A percentile compares a stretch with the other conserved stretches of the same genome.
Evolutionary conservation across 441 rosid genomes (phyloP).

Genomic region (Bruguiera hainesii): DNA sequence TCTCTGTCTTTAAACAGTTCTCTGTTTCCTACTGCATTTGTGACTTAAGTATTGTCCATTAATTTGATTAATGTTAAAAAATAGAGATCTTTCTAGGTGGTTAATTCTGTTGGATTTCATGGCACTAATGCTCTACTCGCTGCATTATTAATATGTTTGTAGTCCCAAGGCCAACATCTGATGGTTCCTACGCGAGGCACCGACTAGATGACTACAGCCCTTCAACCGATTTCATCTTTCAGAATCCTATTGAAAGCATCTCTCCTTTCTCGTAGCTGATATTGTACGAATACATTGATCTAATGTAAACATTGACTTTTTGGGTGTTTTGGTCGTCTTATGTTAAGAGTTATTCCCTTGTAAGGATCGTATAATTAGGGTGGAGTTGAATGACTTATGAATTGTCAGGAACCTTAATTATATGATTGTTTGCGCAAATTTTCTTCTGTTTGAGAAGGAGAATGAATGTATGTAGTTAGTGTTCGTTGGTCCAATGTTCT

Average conservation of each 20-base stretch:
- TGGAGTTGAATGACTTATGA: slow-evolving; percentile 8
- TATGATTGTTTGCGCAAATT: background rate
- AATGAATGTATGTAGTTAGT: no score
- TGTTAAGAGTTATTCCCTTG: slow-evolving; percentile 12
- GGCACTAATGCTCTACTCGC: slow-evolving; percentile 15
- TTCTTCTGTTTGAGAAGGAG: background rate
- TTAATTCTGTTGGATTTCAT: background rate
- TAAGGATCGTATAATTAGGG: slow-evolving; percentile 22
- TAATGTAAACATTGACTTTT: slow-evolving; percentile 10
- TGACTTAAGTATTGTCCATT: no score
- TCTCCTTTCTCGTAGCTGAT: slow-evolving; percentile 13
- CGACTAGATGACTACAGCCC: slow-evolving; percentile 28
- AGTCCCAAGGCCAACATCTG: slow-evolving; percentile 49
- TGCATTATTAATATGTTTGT: slow-evolving; percentile 14
- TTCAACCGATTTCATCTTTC: slow-evolving; percentile 11
- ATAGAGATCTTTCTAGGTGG: background rate
- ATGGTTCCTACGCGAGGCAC: slow-evolving; percentile 66
- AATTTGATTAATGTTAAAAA: background rate
- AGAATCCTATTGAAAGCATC: slow-evolving; percentile 13
- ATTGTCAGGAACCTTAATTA: background rate
- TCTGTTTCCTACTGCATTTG: no score
- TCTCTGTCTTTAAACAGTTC: no score
- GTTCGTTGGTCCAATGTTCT: no score
- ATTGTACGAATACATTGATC: slow-evolving; percentile 4
- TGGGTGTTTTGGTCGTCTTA: slow-evolving; percentile 20